phyloP scores from a whole-genome alignment of 257 asterid genomes.

The Penstemon barbatus region DNA sequence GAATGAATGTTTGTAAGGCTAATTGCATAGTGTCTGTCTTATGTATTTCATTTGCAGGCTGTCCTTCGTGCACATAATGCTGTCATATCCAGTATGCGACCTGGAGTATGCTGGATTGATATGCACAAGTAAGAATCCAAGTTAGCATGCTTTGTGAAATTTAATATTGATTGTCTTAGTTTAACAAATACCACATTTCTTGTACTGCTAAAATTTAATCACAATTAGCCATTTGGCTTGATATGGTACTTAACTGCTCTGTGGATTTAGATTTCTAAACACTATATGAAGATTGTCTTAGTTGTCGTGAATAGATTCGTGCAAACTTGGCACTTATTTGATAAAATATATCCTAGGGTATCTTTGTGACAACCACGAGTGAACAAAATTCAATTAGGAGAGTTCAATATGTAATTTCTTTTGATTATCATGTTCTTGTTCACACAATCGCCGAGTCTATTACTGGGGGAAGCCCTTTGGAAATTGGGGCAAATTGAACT shows the following conservation, averaged over 20 bases:
- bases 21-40: not conserved
- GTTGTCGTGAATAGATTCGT: conserved; percentile 2
- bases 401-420: not conserved
- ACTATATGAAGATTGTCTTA: conserved; percentile 16
- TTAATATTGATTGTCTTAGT: conserved; percentile 10
- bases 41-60: conserved; percentile 59
- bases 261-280: conserved; percentile 18
- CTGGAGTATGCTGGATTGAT: conserved; percentile 92
- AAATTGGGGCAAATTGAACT: not conserved
- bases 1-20: not conserved
- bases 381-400: not conserved
- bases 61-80: conserved; percentile 95
- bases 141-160: conserved; percentile 21
- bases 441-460: not conserved
- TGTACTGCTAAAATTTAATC: not conserved
- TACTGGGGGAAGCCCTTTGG: not conserved
- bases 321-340: conserved; percentile 11
- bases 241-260: conserved; percentile 1
- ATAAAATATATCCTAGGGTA: not conserved
- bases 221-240: not conserved
- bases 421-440: not conserved
- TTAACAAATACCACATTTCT: conserved; percentile 4
- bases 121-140: conserved; percentile 80
- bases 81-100: conserved; percentile 83
- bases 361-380: not conserved